Evolutionary conservation across 1,139 yeast species (phyloP).

Genomic region (Candida glucosophila): DNA sequence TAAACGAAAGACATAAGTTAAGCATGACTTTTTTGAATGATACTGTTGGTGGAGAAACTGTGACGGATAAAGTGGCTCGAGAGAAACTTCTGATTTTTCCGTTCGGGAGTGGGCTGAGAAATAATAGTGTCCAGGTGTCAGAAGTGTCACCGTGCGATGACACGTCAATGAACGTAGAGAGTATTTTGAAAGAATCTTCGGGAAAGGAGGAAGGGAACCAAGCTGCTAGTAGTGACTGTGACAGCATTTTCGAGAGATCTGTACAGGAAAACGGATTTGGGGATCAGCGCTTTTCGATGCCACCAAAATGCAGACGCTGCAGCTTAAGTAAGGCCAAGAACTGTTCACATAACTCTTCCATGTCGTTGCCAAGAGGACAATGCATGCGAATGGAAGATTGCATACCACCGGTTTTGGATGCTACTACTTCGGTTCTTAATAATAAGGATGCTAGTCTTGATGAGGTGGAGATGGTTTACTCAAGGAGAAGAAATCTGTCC

Average conservation of each 20-base stretch:
- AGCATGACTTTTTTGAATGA: no score
- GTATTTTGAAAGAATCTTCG: no score
- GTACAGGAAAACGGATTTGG: conserved; percentile 38
- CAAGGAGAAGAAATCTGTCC: conserved; percentile 49
- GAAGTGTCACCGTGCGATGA: no score
- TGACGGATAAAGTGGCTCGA: no score
- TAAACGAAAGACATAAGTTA: no score
- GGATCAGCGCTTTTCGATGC: conserved; percentile 2
- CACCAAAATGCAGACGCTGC: conserved; percentile 9
- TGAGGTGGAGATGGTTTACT: conserved; percentile 60
- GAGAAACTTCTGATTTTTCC: no score
- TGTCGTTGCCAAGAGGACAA: conserved; percentile 18
- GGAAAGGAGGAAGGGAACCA: no score
- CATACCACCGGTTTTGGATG: conserved; percentile 80
- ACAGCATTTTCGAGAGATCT: conserved; percentile 48
- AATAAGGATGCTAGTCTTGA: conserved; percentile 50
- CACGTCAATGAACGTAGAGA: no score
- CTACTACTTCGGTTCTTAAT: conserved; percentile 56
- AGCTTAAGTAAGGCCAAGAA: conserved; percentile 12
- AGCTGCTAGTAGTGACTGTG: no score
- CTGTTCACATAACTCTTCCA: conserved; percentile 20
- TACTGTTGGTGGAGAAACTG: no score
- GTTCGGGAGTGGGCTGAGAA: no score
- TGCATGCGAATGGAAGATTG: conserved; percentile 44
- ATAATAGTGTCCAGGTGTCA: no score